phyloP scores from a whole-genome alignment of 164 flowering plant species.

The Hamamelis virginiana region DNA sequence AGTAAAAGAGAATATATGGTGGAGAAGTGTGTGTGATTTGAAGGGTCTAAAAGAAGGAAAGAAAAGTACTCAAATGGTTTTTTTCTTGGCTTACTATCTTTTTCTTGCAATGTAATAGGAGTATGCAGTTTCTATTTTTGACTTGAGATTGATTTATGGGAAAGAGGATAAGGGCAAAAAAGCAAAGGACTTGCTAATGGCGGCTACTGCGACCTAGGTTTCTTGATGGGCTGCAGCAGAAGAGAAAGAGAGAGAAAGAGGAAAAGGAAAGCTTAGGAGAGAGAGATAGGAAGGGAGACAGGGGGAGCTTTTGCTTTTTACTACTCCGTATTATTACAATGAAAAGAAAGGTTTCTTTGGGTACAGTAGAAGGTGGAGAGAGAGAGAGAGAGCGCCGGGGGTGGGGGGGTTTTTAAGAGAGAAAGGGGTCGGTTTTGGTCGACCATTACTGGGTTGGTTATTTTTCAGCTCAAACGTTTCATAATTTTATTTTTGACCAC shows the following conservation, averaged over 20 bases:
- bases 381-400: slow-evolving; percentile 7
- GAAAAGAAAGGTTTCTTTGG: background rate
- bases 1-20: background rate
- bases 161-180: background rate
- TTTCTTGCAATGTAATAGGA: too few relatives aligned
- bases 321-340: too few relatives aligned
- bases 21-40: background rate
- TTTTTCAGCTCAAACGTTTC: too few relatives aligned
- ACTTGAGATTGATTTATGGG: background rate
- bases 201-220: slow-evolving; percentile 6
- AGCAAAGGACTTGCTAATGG: slow-evolving; percentile 8
- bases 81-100: background rate
- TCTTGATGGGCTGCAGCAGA: background rate
- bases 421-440: too few relatives aligned
- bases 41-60: background rate
- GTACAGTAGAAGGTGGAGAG: background rate
- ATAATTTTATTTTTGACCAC: too few relatives aligned
- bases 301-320: too few relatives aligned
- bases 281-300: background rate
- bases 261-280: background rate
- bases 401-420: too few relatives aligned
- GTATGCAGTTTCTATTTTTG: background rate
- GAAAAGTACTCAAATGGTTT: background rate
- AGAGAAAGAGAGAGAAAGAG: background rate
- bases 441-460: too few relatives aligned